Evolutionary conservation across 2,329 filamentous ascomycete genomes (phyloP).

Genomic region (Pyrenochaeta sp.): DNA sequence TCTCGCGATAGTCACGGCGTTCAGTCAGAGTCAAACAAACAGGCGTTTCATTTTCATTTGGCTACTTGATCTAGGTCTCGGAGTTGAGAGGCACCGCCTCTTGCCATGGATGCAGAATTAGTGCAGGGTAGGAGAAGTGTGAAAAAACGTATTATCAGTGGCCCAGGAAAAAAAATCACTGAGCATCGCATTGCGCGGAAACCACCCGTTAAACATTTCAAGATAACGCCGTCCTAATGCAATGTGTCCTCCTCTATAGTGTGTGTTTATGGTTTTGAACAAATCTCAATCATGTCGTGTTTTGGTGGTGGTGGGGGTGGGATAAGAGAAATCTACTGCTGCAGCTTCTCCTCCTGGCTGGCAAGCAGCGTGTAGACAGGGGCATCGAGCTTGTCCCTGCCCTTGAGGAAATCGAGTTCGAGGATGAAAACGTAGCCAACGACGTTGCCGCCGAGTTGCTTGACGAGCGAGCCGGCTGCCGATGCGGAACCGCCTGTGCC

Average conservation of each 20-base stretch:
- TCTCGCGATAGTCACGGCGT: too few species aligned
- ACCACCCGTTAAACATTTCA: not conserved
- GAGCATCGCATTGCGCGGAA: not conserved
- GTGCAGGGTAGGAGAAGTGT: not conserved
- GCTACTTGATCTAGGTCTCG: too few species aligned
- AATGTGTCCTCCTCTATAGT: slow-evolving; percentile 20
- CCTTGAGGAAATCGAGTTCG: slow-evolving; percentile 92
- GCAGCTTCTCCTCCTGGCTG: slow-evolving; percentile 59
- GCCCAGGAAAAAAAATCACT: too few species aligned
- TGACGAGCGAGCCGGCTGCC: slow-evolving; percentile 85
- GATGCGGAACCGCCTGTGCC: slow-evolving; percentile 82
- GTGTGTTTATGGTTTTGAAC: slow-evolving; percentile 1
- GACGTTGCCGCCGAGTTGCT: slow-evolving; percentile 83
- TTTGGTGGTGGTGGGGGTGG: slow-evolving; percentile 6
- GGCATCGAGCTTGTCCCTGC: slow-evolving; percentile 84
- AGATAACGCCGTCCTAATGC: slow-evolving; percentile 32
- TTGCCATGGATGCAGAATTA: not conserved
- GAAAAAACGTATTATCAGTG: not conserved
- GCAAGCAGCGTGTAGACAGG: slow-evolving; percentile 84
- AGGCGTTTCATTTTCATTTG: too few species aligned
- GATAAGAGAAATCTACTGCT: slow-evolving; percentile 4
- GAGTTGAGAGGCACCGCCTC: too few species aligned
- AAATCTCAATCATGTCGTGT: not conserved
- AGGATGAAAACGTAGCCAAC: slow-evolving; percentile 94
- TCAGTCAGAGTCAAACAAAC: too few species aligned